Evolutionary conservation across 768 basidiomycete species (phyloP), one percentile per base, ranked within the genome.

Genomic region (Symmetrospora coprosmae): DNA sequence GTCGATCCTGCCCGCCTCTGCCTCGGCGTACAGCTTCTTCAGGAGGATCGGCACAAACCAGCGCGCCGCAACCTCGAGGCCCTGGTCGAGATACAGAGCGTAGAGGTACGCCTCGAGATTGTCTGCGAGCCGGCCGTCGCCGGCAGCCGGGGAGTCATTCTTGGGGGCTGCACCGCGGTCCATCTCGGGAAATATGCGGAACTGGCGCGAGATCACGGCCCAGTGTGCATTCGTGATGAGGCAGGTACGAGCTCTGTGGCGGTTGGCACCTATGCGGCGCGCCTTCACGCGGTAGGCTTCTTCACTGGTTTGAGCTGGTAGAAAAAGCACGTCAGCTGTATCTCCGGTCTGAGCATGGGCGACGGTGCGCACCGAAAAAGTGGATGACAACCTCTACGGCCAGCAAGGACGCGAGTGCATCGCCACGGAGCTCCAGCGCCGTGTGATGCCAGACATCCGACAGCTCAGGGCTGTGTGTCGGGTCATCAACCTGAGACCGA

Each of bases 41-140:
- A 46, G 43, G 43, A 9, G 25, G 14, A 46, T 46, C 13, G 43
- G 43, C 43, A 25, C 25, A 11, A 46, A 23, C 13, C 13, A 46
- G 16, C 16, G 25, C 25, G 43, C 43, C 9, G 46, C 55, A 9
- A 8, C 25, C 8, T 58, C 55, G 21, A 58, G 46, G 13, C 55
- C 55, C 23, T 47, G 55, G 37, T 58, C 55, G 11, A 58, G 41
- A 35, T 34, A 47, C 6, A 58, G 37, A 21, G 41, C 55, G 28
- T 58, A 58, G 41, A 58, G 27, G 37, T 58, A 58, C 28, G 55
- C 55, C 25, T 58, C 55, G 11, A 11, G 46, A 27, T 58, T 58
- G 41, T 58, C 55, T 4, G 55, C 55, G 4, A 58, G 55, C 5
- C 55, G 55, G n/a, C 25, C 27, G 43, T 40, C 5, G 27, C 8